phyloP scores from a whole-genome alignment of 495 filamentous ascomycete species.

The Penicillium pancosmium region DNA sequence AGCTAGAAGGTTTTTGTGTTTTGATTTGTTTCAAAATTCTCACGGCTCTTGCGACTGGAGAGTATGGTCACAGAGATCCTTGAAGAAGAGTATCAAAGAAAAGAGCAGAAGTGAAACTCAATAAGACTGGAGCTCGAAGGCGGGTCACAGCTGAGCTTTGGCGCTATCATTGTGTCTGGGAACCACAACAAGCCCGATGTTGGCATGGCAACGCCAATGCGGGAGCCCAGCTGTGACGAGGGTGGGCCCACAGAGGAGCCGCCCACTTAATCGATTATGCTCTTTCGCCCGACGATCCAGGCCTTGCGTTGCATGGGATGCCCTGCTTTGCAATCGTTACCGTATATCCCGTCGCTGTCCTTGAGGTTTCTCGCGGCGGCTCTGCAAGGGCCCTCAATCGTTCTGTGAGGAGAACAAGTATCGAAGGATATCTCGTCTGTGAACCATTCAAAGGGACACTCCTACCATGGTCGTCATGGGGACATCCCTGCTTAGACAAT shows the following conservation, averaged over 20 bases:
- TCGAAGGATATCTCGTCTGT: conserved; percentile 8
- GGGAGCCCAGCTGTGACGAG: conserved; percentile 38
- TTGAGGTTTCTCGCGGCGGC: not conserved
- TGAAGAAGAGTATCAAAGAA: conserved; percentile 10
- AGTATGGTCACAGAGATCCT: not conserved
- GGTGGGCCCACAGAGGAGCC: conserved; percentile 21
- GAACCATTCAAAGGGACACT: not conserved
- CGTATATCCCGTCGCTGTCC: not conserved
- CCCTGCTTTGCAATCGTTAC: conserved; percentile 3
- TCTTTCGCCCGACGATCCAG: conserved; percentile 18
- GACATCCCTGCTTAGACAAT: conserved; percentile 19
- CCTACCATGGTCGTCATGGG: conserved; percentile 28
- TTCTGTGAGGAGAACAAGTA: conserved; percentile 23
- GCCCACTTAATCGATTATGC: conserved; percentile 16
- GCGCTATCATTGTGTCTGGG: conserved; percentile 42
- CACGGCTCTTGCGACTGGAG: not conserved
- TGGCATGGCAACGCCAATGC: conserved; percentile 48
- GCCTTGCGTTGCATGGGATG: not conserved
- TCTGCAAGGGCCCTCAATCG: conserved; percentile 26
- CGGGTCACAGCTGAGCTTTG: conserved; percentile 31
- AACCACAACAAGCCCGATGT: conserved; percentile 49
- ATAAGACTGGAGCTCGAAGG: conserved; percentile 29
- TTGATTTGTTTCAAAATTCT: conserved; percentile 6
- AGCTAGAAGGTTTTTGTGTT: conserved; percentile 8
- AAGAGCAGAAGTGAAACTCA: conserved; percentile 31